phyloP scores from a whole-genome alignment of 163 green algal genomes.

The Scenedesmus sp. region DNA sequence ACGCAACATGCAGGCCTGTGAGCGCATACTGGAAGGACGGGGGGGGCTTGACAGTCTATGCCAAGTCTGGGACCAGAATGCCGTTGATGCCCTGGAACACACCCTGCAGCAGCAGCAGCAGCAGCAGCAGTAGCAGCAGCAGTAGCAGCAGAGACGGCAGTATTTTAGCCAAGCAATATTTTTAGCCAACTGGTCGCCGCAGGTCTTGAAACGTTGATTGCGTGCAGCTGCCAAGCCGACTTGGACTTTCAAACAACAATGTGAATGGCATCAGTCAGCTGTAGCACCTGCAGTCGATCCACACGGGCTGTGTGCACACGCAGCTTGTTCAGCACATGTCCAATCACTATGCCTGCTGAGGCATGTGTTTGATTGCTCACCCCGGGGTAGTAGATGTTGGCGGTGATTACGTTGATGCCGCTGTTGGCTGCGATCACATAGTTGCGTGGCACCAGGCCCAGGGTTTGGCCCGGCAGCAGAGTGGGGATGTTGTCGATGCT shows the following conservation, averaged over 20 bases:
- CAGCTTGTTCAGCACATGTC: no score
- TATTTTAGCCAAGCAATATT: background rate
- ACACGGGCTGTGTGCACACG: no score
- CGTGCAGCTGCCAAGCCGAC: no score
- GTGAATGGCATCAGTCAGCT: no score
- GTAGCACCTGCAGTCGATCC: no score
- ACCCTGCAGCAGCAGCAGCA: conserved; percentile 1
- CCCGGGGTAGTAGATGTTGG: background rate
- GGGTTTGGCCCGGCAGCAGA: background rate
- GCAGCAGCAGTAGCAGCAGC: no score
- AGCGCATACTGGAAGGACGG: background rate
- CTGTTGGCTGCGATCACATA: background rate
- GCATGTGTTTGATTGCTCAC: background rate
- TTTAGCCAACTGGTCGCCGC: background rate
- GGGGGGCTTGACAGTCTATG: background rate
- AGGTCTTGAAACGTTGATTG: no score
- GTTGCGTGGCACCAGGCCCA: background rate
- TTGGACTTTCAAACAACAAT: no score
- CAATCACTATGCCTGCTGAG: no score
- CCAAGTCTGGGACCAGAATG: background rate
- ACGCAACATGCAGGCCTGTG: background rate
- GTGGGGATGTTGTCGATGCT: background rate
- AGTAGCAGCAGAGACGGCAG: background rate
- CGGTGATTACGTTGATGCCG: background rate
- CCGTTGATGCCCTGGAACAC: background rate